Conservation (phyloP, 2,329 filamentous ascomycete genomes). For the Epichloe scottii region DNA sequence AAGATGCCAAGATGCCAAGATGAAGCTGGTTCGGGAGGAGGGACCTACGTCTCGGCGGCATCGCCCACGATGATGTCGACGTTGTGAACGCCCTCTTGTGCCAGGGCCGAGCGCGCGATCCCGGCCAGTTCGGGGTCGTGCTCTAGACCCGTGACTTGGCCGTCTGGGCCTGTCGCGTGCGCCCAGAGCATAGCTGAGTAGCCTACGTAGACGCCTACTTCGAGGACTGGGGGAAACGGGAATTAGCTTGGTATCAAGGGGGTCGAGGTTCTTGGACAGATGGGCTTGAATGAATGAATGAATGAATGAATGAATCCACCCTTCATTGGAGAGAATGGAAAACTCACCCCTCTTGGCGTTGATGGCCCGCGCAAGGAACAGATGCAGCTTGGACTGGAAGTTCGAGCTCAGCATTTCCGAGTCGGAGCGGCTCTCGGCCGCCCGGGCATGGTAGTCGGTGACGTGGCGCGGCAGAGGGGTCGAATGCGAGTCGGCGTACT, state of each 20-base stretch:
- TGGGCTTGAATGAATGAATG: no score
- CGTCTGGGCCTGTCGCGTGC: conserved; percentile 30
- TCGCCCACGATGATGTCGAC: conserved; percentile 34
- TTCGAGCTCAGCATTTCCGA: conserved; percentile 28
- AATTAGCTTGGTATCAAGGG: background rate
- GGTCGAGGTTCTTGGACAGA: background rate
- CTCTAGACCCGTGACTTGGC: conserved; percentile 33
- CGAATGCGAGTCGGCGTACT: conserved; percentile 31
- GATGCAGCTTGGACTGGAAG: conserved; percentile 28
- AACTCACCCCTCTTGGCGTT: conserved; percentile 27
- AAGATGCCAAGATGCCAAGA: no score
- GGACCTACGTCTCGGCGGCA: conserved; percentile 31
- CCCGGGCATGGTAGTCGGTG: conserved; percentile 26
- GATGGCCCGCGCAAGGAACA: conserved; percentile 27
- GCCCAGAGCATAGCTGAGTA: conserved; percentile 37
- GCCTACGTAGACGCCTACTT: conserved; percentile 36
- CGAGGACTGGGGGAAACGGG: conserved; percentile 27
- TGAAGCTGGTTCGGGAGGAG: background rate
- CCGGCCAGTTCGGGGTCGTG: conserved; percentile 30
- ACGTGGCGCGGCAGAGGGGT: conserved; percentile 29
- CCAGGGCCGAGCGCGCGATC: conserved; percentile 26
- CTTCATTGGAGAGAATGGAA: no score
- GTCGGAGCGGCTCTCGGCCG: conserved; percentile 13
- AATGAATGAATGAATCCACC: no score
- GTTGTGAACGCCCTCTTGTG: conserved; percentile 28